Evolutionary conservation across 495 filamentous ascomycete species (phyloP), one percentile per base, ranked within the genome.

Genomic region (Penicillium alfredii): DNA sequence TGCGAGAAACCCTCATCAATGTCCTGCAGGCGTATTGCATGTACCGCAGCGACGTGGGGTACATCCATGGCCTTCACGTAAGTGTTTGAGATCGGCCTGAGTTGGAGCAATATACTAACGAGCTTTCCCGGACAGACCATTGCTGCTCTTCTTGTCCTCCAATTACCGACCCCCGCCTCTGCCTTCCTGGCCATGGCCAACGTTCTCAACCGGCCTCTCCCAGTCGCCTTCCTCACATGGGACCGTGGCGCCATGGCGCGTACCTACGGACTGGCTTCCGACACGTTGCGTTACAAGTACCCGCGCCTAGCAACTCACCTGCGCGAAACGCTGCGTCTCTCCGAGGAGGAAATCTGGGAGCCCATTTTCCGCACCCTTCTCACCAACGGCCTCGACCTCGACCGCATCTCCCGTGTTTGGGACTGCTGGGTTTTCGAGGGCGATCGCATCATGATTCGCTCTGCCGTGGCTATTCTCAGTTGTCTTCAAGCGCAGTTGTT

Each of bases 401-500:
- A 95, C 44, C 73, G 82, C 34, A 77, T 77, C 8, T 79, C 79
- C 18, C 73, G 92, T 8, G 67, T 97, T 3, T 96, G 87, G 88
- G 92, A 98, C 53, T 84, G 94, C 16, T 92, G 87, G 66, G 81
- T 90, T 2, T 94, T 97, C 40, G 92, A 98, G 55, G 89, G 88
- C 3, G 92, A 97, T 48, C 71, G 76, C 6, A 71, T 88, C 9
- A 68, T 94, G 8, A 77, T 96, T 14, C 74, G 90, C 2, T 79
- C 85, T 0, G 84, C 77, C 1, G 78, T 96, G 4, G 92, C 81
- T 3, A 55, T 86, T 20, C 60, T 94, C 4, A 63, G 74, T 8
- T 61, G 63, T 30, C 55, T 86, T 16, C 82, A 88, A 49, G 51
- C 71, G 0, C 77, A 72, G 44, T 56, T 86, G 2, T 80, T 81